These are phyloP conservation scores for Filobasidium wieringae DNA, from an alignment of 768 basidiomycete species.

Conservation along the genomic window DNA sequence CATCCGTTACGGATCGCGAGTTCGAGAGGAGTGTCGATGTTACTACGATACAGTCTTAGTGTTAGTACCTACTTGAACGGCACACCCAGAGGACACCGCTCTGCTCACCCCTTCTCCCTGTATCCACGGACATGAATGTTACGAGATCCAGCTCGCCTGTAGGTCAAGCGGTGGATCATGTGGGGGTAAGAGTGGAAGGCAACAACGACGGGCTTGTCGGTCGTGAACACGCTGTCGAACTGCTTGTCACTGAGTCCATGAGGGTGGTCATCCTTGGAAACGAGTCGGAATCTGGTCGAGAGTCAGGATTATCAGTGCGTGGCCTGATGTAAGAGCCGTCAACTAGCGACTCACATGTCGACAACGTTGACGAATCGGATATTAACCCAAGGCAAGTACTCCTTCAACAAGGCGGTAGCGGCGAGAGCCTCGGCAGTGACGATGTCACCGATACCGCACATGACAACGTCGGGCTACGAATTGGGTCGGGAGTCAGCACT, in stretches of 20 bases:
- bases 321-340: background rate
- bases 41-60: no score
- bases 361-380: slow-evolving; percentile 63
- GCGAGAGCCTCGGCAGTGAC: slow-evolving; percentile 75
- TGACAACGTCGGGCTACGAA: slow-evolving; percentile 7
- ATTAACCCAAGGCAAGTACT: slow-evolving; percentile 53
- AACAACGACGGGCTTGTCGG: slow-evolving; percentile 56
- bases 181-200: slow-evolving; percentile 70
- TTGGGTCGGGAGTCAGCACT: background rate
- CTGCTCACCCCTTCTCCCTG: slow-evolving; percentile 22
- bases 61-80: no score
- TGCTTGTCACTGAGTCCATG: slow-evolving; percentile 52
- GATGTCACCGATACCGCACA: slow-evolving; percentile 48
- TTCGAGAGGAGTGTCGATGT: slow-evolving; percentile 20
- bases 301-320: background rate
- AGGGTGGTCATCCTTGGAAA: slow-evolving; percentile 46
- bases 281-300: slow-evolving; percentile 14
- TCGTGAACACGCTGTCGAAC: slow-evolving; percentile 62
- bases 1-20: slow-evolving; percentile 19
- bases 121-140: slow-evolving; percentile 22
- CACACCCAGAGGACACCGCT: no score
- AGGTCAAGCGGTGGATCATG: slow-evolving; percentile 12
- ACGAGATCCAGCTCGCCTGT: slow-evolving; percentile 11
- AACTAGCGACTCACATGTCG: no score
- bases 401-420: slow-evolving; percentile 62